Conservation (phyloP, 1,284 basidiomycete species). For the Apiotrichum mycotoxinovorans region DNA sequence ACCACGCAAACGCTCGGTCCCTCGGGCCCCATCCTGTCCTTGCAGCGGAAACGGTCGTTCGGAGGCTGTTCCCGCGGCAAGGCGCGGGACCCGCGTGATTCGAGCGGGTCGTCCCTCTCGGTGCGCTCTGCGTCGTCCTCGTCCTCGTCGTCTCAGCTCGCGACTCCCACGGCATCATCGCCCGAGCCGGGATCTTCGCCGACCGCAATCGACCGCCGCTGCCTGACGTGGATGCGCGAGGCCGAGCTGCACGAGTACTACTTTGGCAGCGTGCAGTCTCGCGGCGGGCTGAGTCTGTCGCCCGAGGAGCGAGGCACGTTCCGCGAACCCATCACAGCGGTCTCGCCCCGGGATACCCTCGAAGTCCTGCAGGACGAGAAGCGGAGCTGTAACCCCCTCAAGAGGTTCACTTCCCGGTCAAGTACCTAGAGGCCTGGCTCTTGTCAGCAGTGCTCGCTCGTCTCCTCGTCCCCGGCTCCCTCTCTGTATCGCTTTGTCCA, state of each 20-base stretch:
- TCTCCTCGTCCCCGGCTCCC: too few relatives aligned
- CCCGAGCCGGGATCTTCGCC: background rate
- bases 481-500: too few relatives aligned
- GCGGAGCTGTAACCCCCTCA: slow-evolving; percentile 1
- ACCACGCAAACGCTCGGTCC: too few relatives aligned
- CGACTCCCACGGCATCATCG: background rate
- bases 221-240: slow-evolving; percentile 20
- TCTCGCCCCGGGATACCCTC: background rate
- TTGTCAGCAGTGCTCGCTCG: too few relatives aligned
- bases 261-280: slow-evolving; percentile 13
- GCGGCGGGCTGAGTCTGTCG: background rate
- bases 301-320: slow-evolving; percentile 1
- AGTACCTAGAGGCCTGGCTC: background rate
- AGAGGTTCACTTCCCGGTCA: background rate
- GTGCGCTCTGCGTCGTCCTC: background rate
- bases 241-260: slow-evolving; percentile 14
- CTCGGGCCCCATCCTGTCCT: too few relatives aligned
- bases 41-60: too few relatives aligned
- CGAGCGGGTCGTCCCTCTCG: background rate
- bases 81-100: background rate
- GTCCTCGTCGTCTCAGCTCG: background rate
- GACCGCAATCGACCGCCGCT: slow-evolving; percentile 14
- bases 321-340: background rate
- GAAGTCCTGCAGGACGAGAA: slow-evolving; percentile 12
- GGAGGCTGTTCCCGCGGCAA: background rate